Base-by-base conservation (phyloP, 495 filamentous ascomycete genomes). In the Jackrogersella minutella region DNA sequence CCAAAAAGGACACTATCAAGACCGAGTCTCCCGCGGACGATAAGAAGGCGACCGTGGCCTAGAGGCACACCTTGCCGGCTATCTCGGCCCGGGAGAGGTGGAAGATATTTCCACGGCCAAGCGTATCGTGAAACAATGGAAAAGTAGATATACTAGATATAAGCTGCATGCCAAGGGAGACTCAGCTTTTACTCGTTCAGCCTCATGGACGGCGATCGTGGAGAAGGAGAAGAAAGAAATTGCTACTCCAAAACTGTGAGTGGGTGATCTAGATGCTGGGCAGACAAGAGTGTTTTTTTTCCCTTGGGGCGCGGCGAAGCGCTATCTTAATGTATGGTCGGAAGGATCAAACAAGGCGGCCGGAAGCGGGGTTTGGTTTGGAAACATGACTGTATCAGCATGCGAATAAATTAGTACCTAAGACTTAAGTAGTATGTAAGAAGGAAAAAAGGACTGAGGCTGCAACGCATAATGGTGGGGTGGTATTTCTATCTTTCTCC, bases 1-100 rank as follows among this genome's bases (percentile, higher is more conserved):
- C 60, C 1, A 60, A 59, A 16, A 34, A 68, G 10, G 64, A 70
- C 39, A 47, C 64, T 14, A 21, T 66, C 11, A 68, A 68, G 19
- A 58, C 44, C 1, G 36, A 41, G 31, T 34, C 59, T 31, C 50
- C 68, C 21, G 51, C 60, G 37, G 69, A 66, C 28, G 66, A 70
- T 26, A 68, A 76, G 71, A 73, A 76, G 54, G 57, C 14, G 9
- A 49, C 59, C 11, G 54, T 22, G 40, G 55, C 65, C 40, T 74
- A 74, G 67, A 54, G 40, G 36, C 19, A 10, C 39, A 46, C 47
- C n/a, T 53, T 39, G 19, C 36, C 62, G n/a, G 36, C 30, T 9
- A 22, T 49, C 36, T n/a, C 31, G 30, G 24, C 14, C 28, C 41
- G 13, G 41, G 60, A 19, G 43, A 36, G 17, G 14, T 67, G 16